Conservation (phyloP, 139 green algal species). For the Coelastrella sp. region DNA sequence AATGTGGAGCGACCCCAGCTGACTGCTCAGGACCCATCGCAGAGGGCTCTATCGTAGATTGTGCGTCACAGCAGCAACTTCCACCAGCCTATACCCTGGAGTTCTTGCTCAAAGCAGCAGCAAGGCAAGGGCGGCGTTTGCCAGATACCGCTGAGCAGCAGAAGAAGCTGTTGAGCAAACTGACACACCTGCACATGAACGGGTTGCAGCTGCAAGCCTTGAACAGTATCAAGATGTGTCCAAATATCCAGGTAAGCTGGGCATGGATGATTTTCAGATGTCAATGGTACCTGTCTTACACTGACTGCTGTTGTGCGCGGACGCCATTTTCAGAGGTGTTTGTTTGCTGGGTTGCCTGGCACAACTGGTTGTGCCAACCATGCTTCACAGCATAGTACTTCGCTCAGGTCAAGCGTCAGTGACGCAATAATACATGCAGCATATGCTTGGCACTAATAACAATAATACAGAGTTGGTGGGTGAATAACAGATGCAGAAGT, state of each 20-base stretch:
- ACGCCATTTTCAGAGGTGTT: no score
- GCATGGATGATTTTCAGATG: background rate
- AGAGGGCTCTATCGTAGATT: background rate
- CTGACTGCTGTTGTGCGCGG: no score
- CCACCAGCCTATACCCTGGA: background rate
- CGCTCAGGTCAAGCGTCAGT: no score
- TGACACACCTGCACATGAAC: conserved; percentile 60
- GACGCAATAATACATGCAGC: no score
- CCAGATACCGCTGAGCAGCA: conserved; percentile 20
- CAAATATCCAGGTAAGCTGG: conserved; percentile 31
- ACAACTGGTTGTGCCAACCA: no score
- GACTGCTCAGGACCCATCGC: no score
- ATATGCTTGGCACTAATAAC: no score
- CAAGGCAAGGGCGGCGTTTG: background rate
- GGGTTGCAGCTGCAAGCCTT: conserved; percentile 40
- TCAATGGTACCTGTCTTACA: background rate
- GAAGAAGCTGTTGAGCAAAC: conserved; percentile 39
- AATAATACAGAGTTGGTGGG: no score
- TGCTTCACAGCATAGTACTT: no score
- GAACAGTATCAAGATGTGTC: conserved; percentile 28
- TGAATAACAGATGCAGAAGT: no score
- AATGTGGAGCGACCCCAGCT: no score
- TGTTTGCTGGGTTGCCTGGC: no score
- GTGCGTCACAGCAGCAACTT: background rate
- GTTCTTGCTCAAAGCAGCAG: conserved; percentile 21